Evolutionary conservation across 116 monocot genomes (phyloP), one percentile per base, ranked within the genome.

Genomic region (Papilionanthe hybrid): DNA sequence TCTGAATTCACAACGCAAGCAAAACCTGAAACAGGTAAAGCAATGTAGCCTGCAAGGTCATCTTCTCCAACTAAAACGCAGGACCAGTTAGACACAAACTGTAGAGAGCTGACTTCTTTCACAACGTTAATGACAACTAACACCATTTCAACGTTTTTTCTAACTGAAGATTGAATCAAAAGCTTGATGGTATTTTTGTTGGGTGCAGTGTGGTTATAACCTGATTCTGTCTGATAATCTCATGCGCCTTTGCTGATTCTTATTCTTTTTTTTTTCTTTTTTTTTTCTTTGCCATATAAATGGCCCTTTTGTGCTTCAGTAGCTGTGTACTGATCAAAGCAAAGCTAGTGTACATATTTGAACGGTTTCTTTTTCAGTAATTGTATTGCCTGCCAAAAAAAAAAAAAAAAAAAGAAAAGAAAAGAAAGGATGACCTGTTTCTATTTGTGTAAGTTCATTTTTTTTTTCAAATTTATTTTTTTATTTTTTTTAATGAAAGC

Each of bases 41-140:
- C 89, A 80, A 77, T 89, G 82, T 75, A 89, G 89, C 69, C 71
- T 89, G 28, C 77, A 77, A 75, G 79, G 84, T 0, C 84, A 89
- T 43, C 48, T 82, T 17, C 63, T 86, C 77, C 89, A 89, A 83
- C 79, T 86, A 67, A 89, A 81, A 65, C 44, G 81, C 50, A 84
- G 69, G 78, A 25, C 79, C 15, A 84, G 79, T 55, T 37, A 28
- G 76, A 77, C 72, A 30, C 60, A 80, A 78, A 30, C 44, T 72
- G 83, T 86, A 57, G 78, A 57, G 78, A 71, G 30, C 30, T 30
- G 48, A 76, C 79, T 78, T 81, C 15, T 66, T 19, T 71, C 53
- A 49, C 78, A 42, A 55, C 58, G 60, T 42, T 72, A 19, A 73
- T 75, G 74, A 82, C 49, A 44, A 81, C 86, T 89, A 86, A 89